Evolutionary conservation across 495 filamentous ascomycete species (phyloP).

Genomic region (Recurvomyces mirabilis): DNA sequence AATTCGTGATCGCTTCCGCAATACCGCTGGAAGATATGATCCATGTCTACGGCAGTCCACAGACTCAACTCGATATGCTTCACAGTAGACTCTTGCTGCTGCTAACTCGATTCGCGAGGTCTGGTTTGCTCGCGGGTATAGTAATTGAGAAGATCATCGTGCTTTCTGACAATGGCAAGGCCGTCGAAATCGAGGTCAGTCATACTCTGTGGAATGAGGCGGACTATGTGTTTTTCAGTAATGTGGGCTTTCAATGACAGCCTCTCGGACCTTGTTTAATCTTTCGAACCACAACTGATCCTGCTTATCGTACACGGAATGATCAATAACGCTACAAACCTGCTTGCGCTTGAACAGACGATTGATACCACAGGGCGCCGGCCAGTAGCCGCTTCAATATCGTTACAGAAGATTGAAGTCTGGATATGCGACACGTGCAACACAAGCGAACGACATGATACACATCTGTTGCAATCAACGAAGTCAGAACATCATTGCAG

Average conservation of each 20-base stretch:
- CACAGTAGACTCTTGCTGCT: background rate
- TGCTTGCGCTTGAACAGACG: too few species aligned
- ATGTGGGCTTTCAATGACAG: conserved; percentile 4
- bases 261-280: too few species aligned
- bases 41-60: conserved; percentile 3
- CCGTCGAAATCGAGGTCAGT: background rate
- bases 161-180: background rate
- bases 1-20: background rate
- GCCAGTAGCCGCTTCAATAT: too few species aligned
- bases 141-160: background rate
- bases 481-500: too few species aligned
- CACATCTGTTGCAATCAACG: too few species aligned
- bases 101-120: background rate
- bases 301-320: too few species aligned
- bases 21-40: background rate
- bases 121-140: background rate
- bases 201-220: conserved; percentile 2
- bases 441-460: too few species aligned
- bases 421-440: too few species aligned
- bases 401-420: too few species aligned
- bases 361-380: too few species aligned
- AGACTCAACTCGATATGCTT: background rate
- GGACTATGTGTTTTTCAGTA: conserved; percentile 5
- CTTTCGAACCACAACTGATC: too few species aligned
- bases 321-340: too few species aligned